Evolutionary conservation across 139 green algal genomes (phyloP).

Genomic region (Asterochloris sp.): DNA sequence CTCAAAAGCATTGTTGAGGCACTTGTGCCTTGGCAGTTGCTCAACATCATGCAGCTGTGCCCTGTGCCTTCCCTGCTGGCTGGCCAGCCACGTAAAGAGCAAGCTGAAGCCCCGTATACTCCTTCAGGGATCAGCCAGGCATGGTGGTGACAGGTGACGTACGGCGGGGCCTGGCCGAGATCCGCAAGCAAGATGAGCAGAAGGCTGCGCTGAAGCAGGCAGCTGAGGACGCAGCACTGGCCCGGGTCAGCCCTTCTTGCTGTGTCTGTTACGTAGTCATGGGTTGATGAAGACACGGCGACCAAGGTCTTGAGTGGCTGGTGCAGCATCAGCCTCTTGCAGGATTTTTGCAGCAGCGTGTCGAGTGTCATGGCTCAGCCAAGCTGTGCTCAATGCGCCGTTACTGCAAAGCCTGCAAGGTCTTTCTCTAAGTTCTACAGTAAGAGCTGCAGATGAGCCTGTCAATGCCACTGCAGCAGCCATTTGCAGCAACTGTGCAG

Average conservation of each 20-base stretch:
- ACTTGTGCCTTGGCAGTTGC: neutral
- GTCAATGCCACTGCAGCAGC: too few species aligned
- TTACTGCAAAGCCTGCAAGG: neutral
- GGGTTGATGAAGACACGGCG: neutral
- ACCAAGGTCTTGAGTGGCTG: neutral
- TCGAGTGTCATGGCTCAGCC: neutral
- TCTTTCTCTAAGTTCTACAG: neutral
- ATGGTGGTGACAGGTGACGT: constrained; percentile 10
- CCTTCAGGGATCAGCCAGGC: constrained; percentile 1
- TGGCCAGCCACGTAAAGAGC: neutral
- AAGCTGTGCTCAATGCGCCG: neutral
- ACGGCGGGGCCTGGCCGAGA: constrained; percentile 1
- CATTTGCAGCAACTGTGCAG: too few species aligned
- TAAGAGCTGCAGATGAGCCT: too few species aligned
- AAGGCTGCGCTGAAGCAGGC: constrained; percentile 5
- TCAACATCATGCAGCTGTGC: neutral
- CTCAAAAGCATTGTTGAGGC: neutral
- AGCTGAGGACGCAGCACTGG: constrained; percentile 1
- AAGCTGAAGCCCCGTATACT: neutral
- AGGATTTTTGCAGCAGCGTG: neutral
- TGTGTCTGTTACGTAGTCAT: neutral
- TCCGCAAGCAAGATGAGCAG: neutral
- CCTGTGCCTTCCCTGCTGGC: neutral
- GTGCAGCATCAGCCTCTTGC: neutral
- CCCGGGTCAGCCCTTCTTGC: neutral